Evolutionary conservation across 2,329 filamentous ascomycete species (phyloP), one percentile per base, ranked within the genome.

Genomic region (Kalmusia sp.): DNA sequence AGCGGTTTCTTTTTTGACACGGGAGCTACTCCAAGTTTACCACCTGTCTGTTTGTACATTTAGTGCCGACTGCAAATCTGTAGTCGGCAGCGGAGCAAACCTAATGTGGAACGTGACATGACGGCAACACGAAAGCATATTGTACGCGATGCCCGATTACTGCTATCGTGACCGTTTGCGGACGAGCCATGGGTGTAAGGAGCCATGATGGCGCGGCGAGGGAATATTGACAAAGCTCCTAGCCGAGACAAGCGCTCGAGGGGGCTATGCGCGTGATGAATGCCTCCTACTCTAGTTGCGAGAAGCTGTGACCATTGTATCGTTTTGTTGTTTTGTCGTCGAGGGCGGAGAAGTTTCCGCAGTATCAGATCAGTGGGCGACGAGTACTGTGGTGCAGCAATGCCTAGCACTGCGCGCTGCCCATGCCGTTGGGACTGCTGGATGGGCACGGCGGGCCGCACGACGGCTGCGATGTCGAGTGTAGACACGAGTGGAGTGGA

Each of bases 301-400:
- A 41, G 38, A 27, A 24, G 11, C 4, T 33, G 30, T 33, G n/a
- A n/a, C n/a, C n/a, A n/a, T n/a, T n/a, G n/a, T n/a, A n/a, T n/a
- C n/a, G n/a, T 33, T 33, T 39, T 6, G 35, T 39, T 12, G 35
- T 12, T 4, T 21, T 39, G 15, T 15, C 8, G 28, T 31, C n/a
- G n/a, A 39, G 8, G 15, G 41, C 15, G 30, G 28, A 31, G 15
- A 31, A 31, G 41, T 41, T 41, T 41, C 22, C 38, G 22, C 38
- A 28, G 38, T 17, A 15, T 41, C 38, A 41, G 38, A 28, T 28
- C 4, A 17, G 25, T 34, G 35, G 44, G 48, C 21, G 38, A 28
- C 34, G 49, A 15, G n/a, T 25, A 24, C n/a, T 5, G 49, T 51
- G 40, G 49, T 46, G 49, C 49, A 46, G 40, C 39, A 25, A 44